Percentiles rank a stretch among this genome's conserved stretches.
Conservation (phyloP, 1,284 basidiomycete species). For the Leccinum subfulvum region DNA sequence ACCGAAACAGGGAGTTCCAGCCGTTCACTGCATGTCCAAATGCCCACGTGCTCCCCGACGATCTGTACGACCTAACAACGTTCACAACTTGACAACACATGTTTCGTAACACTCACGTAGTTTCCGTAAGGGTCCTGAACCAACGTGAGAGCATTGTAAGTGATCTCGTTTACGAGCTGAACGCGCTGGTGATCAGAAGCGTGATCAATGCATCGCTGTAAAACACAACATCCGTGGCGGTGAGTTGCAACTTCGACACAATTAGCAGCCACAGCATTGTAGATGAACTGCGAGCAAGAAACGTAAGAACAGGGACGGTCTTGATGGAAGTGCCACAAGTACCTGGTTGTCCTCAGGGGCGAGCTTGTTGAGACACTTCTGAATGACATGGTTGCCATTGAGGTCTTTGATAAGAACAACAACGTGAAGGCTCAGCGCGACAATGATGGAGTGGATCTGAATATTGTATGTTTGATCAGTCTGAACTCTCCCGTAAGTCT, state of each 20-base stretch:
- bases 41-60: too few species aligned
- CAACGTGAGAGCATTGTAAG: conserved; percentile 94
- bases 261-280: conserved; percentile 98
- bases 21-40: too few species aligned
- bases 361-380: conserved; percentile 98
- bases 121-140: conserved; percentile 99
- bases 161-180: conserved; percentile 98
- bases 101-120: conserved; percentile 61
- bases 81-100: not conserved
- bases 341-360: conserved; percentile 98
- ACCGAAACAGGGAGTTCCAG: too few species aligned
- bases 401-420: conserved; percentile 99
- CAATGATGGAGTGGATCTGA: conserved; percentile 97
- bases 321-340: conserved; percentile 14
- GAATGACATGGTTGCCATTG: conserved; percentile 99
- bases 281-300: conserved; percentile 76
- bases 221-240: conserved; percentile 97
- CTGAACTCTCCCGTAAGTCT: conserved; percentile 52
- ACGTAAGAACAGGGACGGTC: conserved; percentile 5
- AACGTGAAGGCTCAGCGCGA: conserved; percentile 95
- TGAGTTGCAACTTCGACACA: conserved; percentile 99
- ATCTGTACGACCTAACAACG: conserved; percentile 73
- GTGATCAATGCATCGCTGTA: conserved; percentile 98
- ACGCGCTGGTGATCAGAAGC: conserved; percentile 94
- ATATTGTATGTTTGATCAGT: conserved; percentile 76